Evolutionary conservation across 2,329 filamentous ascomycete genomes (phyloP), one percentile per base, ranked within the genome.

Genomic region (Verticillium tricorpus): DNA sequence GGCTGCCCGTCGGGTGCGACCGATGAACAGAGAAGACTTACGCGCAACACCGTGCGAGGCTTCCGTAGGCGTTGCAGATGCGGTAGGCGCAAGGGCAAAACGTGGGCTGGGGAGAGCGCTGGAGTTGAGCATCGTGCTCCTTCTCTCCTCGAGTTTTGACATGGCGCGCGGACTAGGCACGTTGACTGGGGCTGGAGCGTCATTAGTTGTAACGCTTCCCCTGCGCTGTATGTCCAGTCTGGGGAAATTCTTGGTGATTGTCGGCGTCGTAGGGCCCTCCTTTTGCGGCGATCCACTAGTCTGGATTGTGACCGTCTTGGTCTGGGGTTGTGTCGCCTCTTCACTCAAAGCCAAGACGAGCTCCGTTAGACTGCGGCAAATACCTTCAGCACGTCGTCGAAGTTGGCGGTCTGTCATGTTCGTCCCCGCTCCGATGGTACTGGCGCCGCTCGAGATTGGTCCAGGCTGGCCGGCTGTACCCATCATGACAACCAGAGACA

Each of bases 351-450:
- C 91, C 61, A 99, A 85, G 71, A 92, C 97, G 7, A 99, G 82
- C 74, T 99, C 95, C 0, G 94, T 98, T 66, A 99, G 78, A 70
- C 91, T 95, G 60, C 94, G 89, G 73, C 95, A 98, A 72, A 99
- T 87, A 70, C 90, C 93, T 72, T 99, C 94, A 32, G 92, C 92
- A 75, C 97, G 97, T 65, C 94, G 87, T 57, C 93, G 87, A 17
- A 97, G 82, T 72, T 96, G 92, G 58, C 95, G 87, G 72, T 99
- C 94, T 1, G 91, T 89, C 12, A 88, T 76, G 1, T 80, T 80
- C 14, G 77, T 74, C 58, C 76, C 75, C 37, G 78, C 76, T 34
- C 88, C 85, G 62, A 88, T 84, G 58, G 83, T 80, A 69, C 88
- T 89, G 14, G 85, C 85, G 54, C 84, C 86, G 63, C 89, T 88